Evolutionary conservation across 2,329 filamentous ascomycete genomes (phyloP).

Genomic region (Microsporum canis): DNA sequence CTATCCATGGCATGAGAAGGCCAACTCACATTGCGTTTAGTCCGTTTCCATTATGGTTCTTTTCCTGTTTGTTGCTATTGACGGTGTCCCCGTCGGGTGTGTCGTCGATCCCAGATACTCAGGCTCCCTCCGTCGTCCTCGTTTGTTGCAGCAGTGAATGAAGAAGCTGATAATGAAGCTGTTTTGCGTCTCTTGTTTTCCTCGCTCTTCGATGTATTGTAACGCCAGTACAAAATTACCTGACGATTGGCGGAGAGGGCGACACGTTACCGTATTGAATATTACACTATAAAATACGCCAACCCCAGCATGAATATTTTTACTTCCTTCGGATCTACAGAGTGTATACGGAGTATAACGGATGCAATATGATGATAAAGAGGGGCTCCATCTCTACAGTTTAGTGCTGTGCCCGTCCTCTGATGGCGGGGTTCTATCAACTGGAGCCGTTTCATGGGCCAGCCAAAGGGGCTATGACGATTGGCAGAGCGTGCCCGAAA

Average conservation of each 20-base stretch:
- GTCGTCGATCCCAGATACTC: neutral
- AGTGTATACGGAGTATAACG: neutral
- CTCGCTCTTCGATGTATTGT: neutral
- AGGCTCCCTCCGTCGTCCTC: neutral
- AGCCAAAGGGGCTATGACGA: neutral
- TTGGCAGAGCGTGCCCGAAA: neutral
- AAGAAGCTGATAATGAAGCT: too few relatives aligned
- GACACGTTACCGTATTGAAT: neutral
- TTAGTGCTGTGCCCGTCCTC: neutral
- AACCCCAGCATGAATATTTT: neutral
- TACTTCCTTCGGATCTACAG: neutral
- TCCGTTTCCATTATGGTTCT: slow-evolving; percentile 2
- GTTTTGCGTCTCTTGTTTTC: neutral
- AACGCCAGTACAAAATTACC: neutral
- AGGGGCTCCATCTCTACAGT: neutral
- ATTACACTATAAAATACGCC: neutral
- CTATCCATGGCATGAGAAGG: neutral
- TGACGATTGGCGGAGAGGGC: neutral
- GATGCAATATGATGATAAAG: neutral
- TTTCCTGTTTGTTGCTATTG: neutral
- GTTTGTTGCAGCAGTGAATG: neutral
- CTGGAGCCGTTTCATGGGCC: neutral
- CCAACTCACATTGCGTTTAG: slow-evolving; percentile 1
- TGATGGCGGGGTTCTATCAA: neutral
- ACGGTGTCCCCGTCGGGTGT: neutral